Conservation (phyloP, 306 rosid species). For the Mimosa pudica region DNA sequence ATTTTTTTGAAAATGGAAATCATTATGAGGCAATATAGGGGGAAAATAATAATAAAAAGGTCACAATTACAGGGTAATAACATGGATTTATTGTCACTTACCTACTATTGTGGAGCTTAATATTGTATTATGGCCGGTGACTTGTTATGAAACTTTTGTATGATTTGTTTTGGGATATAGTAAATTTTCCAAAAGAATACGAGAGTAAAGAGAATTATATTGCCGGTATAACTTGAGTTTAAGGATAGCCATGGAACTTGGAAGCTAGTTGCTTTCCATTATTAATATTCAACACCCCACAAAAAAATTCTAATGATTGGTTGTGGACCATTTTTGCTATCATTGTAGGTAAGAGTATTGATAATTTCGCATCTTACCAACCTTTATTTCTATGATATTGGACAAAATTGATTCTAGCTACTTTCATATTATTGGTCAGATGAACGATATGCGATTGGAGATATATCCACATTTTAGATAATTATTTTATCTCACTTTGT, state of each 20-base stretch:
- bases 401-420: neutral
- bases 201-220: neutral
- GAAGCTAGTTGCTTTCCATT: slow-evolving; percentile 54
- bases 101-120: no score
- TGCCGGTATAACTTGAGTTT: neutral
- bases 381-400: slow-evolving; percentile 16
- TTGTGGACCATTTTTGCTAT: slow-evolving; percentile 32
- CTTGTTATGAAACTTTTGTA: no score
- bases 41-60: no score
- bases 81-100: no score
- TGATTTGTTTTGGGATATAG: no score
- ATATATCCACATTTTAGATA: neutral
- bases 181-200: no score
- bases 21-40: no score
- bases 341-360: slow-evolving; percentile 24
- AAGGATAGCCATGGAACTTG: slow-evolving; percentile 32
- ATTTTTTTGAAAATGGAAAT: no score
- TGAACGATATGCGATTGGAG: neutral
- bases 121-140: no score
- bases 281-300: slow-evolving; percentile 35
- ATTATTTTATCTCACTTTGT: no score
- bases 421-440: neutral
- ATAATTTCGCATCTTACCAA: slow-evolving; percentile 30
- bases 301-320: slow-evolving; percentile 27
- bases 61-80: no score